phyloP scores from a whole-genome alignment of 2,329 filamentous ascomycete genomes.

The Xylaria hypoxylon region DNA sequence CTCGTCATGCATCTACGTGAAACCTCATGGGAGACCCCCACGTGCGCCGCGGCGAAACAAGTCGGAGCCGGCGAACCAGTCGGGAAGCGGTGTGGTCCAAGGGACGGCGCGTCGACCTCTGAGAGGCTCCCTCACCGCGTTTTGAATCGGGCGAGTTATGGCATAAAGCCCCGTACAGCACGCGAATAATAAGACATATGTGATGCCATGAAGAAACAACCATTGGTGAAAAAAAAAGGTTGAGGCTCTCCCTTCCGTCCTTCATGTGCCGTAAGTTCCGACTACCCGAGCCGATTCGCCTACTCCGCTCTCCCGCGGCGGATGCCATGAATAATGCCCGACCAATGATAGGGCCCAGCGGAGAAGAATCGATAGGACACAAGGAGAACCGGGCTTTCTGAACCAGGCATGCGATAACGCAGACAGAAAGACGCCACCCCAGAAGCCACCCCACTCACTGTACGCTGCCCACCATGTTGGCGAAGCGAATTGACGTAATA shows the following conservation, averaged over 20 bases:
- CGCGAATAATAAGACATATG: background rate
- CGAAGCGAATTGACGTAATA: slow-evolving; percentile 42
- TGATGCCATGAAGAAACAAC: background rate
- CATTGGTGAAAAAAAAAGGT: background rate
- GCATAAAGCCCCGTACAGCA: background rate
- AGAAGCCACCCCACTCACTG: slow-evolving; percentile 25
- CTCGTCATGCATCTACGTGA: slow-evolving; percentile 13
- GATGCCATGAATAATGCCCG: slow-evolving; percentile 14
- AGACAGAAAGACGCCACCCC: slow-evolving; percentile 14
- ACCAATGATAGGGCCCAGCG: slow-evolving; percentile 22
- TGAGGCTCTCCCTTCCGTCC: slow-evolving; percentile 2
- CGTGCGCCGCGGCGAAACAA: slow-evolving; percentile 46
- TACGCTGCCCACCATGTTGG: slow-evolving; percentile 18
- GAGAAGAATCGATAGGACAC: slow-evolving; percentile 17
- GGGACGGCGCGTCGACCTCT: slow-evolving; percentile 15
- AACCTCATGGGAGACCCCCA: slow-evolving; percentile 44
- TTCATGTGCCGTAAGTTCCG: slow-evolving; percentile 17
- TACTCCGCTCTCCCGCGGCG: slow-evolving; percentile 26
- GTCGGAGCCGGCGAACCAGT: slow-evolving; percentile 43
- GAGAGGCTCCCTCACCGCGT: slow-evolving; percentile 4
- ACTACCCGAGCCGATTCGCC: slow-evolving; percentile 20
- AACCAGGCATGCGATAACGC: slow-evolving; percentile 23
- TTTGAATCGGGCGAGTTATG: background rate
- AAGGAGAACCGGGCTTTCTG: slow-evolving; percentile 1
- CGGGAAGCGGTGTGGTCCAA: slow-evolving; percentile 43